Percentiles rank a stretch among this genome's conserved stretches.
phyloP scores from a whole-genome alignment of 345 rosid species.

The Corymbia maculata region DNA sequence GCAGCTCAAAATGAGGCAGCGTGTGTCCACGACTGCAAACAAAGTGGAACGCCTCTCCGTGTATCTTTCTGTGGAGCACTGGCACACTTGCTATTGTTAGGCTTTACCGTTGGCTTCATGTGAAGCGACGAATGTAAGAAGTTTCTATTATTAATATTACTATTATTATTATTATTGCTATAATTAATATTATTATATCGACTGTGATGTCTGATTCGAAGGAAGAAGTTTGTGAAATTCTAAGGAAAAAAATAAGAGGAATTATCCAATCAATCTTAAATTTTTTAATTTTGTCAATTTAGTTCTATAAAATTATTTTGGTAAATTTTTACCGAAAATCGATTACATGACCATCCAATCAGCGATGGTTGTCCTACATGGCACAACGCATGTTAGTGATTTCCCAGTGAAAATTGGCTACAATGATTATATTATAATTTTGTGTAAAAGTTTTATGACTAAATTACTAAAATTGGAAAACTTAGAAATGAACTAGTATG shows the following conservation, averaged over 20 bases:
- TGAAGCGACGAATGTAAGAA: background rate
- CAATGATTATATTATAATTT: background rate
- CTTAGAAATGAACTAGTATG: background rate
- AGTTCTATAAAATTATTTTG: background rate
- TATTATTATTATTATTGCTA: background rate
- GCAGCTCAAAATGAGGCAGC: background rate
- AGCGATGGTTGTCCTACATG: background rate
- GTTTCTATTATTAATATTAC: background rate
- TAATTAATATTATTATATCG: background rate
- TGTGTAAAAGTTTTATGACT: background rate
- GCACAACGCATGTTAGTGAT: background rate
- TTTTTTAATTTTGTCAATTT: background rate
- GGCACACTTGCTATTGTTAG: background rate
- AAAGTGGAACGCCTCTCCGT: background rate
- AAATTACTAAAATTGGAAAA: background rate
- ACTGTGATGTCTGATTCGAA: background rate
- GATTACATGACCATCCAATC: background rate
- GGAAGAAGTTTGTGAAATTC: background rate
- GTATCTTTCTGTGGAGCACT: background rate
- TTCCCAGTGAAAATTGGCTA: accelerated
- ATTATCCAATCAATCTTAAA: background rate
- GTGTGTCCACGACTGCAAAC: background rate
- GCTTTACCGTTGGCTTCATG: background rate
- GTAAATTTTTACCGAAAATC: background rate
- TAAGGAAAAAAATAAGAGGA: background rate